Percentiles rank a stretch among this genome's conserved stretches.
phyloP scores from a whole-genome alignment of 495 filamentous ascomycete genomes.

The Penicillium cinerascens region DNA sequence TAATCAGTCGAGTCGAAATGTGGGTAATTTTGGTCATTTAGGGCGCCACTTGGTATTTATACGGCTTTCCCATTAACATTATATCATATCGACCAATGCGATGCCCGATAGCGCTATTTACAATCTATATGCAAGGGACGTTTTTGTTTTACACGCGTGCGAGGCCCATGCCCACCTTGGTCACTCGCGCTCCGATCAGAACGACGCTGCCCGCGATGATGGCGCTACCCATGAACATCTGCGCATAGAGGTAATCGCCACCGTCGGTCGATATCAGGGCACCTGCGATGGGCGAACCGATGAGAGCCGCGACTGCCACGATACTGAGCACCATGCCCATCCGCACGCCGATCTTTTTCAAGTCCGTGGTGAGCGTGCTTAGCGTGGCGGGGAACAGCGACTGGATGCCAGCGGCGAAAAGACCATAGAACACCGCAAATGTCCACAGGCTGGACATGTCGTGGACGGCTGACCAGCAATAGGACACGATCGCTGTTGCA shows the following conservation, averaged over 20 bases:
- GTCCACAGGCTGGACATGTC: conserved; percentile 51
- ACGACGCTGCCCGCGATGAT: conserved; percentile 49
- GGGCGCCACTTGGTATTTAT: background rate
- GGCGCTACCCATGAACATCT: conserved; percentile 49
- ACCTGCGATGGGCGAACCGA: conserved; percentile 73
- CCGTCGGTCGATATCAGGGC: conserved; percentile 48
- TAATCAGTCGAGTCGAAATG: conserved; percentile 7
- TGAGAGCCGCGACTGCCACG: conserved; percentile 66
- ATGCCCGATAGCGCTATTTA: background rate
- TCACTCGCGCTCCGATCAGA: conserved; percentile 45
- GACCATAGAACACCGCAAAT: conserved; percentile 60
- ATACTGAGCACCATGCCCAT: conserved; percentile 83
- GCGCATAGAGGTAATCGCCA: conserved; percentile 55
- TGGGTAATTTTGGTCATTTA: background rate
- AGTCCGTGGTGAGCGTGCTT: conserved; percentile 59
- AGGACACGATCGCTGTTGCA: conserved; percentile 50
- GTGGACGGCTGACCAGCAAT: conserved; percentile 60
- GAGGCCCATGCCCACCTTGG: conserved; percentile 33
- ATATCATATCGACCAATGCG: background rate
- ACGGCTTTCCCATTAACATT: conserved; percentile 1
- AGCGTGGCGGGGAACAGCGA: conserved; percentile 60
- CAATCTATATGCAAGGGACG: conserved; percentile 5
- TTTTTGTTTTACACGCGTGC: conserved; percentile 20
- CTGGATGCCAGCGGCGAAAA: conserved; percentile 64
- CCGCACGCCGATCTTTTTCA: conserved; percentile 64